phyloP scores from a whole-genome alignment of 2,329 filamentous ascomycete species.

The Fusarium sp. region DNA sequence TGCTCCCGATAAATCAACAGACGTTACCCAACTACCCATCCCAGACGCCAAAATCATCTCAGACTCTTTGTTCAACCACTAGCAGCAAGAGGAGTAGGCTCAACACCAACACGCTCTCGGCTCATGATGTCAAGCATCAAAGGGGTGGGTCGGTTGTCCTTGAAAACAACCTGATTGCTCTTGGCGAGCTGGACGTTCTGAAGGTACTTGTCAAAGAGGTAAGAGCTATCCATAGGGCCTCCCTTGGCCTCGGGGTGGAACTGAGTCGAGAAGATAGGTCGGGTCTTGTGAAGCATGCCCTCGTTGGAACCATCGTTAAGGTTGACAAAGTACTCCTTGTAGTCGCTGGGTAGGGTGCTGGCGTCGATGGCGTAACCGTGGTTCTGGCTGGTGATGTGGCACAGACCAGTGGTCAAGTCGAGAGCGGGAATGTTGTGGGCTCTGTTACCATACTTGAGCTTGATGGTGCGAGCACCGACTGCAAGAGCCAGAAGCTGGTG shows the following conservation, averaged over 20 bases:
- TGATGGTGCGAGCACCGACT: constrained; percentile 88
- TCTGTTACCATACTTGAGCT: constrained; percentile 99
- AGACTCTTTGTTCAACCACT: constrained; percentile 54
- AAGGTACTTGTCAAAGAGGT: constrained; percentile 96
- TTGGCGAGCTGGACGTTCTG: constrained; percentile 92
- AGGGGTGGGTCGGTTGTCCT: constrained; percentile 88
- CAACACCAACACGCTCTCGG: constrained; percentile 94
- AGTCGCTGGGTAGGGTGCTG: constrained; percentile 83
- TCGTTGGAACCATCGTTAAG: constrained; percentile 98
- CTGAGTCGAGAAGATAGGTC: constrained; percentile 97
- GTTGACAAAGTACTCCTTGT: constrained; percentile 99
- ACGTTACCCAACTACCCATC: constrained; percentile 30
- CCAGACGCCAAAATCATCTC: constrained; percentile 36
- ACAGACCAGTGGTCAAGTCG: constrained; percentile 94
- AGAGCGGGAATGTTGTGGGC: constrained; percentile 98
- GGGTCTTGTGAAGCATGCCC: constrained; percentile 94
- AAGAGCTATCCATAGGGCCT: constrained; percentile 93
- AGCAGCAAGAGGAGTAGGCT: constrained; percentile 69
- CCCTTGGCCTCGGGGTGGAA: constrained; percentile 99
- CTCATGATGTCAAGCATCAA: constrained; percentile 90
- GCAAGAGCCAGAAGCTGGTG: constrained; percentile 96
- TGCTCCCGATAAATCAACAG: constrained; percentile 25
- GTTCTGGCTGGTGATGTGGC: constrained; percentile 99
- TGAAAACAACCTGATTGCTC: constrained; percentile 80
- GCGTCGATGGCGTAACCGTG: constrained; percentile 97